Evolutionary conservation across 2,329 filamentous ascomycete genomes (phyloP), one percentile per base, ranked within the genome.

Genomic region (Sclerotinia minor): DNA sequence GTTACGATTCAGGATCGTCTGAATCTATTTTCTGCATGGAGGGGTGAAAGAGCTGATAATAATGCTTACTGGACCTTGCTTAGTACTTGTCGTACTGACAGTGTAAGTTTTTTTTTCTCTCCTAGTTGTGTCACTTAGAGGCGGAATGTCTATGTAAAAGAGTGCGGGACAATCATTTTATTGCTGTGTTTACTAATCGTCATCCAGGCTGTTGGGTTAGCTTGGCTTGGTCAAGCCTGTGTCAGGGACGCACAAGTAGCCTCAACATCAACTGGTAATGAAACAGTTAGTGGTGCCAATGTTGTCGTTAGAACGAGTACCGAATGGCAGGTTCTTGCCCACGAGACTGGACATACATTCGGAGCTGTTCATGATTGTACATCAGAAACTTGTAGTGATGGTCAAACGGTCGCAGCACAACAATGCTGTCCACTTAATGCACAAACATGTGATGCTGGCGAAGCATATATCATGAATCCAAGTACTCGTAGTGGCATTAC

Each of bases 301-400:
- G 92, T 99, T 0, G 92, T 99, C 29, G 89, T 95, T 35, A 87
- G 87, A 71, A 96, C 92, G 0, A 84, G 86, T 29, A 90, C 87
- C 3, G 94, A 97, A 77, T 98, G 94, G 94, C 93, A 97, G 78
- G 91, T 98, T 68, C 92, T 98, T 79, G 94, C 94, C 41, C 94
- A 98, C 77, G 94, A 98, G 79, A 89, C 89, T 3, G 94, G 94
- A 1, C 94, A 98, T 78, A 98, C 93, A 0, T 98, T 97, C 78
- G 94, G 94, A 57, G 95, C 94, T 6, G 92, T 97, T 13, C 95
- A 99, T 79, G 95, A 99, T 79, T 99, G 95, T 79, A 90, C 87
- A 3, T 77, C 81, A 0, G 70, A 79, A n/a, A 85, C 89, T 2
- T 98, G 94, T 77, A 74, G 76, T 8, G 84, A 92, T 69, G 83